Percentiles rank a stretch among this genome's conserved stretches.
phyloP scores from a whole-genome alignment of 73 alveolate genomes.

The Tetrahymena thermophila region DNA sequence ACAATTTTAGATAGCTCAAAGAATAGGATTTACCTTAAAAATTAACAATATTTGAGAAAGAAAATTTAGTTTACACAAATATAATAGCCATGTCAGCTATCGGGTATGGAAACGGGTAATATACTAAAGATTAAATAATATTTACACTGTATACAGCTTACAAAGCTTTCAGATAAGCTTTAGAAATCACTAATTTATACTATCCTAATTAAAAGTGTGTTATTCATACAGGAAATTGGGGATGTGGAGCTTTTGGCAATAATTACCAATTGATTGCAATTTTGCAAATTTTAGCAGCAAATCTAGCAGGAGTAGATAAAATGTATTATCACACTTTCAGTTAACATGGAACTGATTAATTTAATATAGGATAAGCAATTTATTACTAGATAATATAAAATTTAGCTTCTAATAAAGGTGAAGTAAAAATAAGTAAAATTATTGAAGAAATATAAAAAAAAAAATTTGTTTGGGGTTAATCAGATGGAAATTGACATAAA shows the following conservation, averaged over 20 bases:
- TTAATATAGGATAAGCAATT: neutral
- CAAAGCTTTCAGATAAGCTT: neutral
- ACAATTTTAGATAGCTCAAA: neutral
- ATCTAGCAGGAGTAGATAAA: neutral
- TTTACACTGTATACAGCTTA: neutral
- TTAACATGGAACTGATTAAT: neutral
- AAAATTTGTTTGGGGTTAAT: neutral
- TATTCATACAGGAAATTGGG: neutral
- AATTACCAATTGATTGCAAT: neutral
- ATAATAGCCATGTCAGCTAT: neutral
- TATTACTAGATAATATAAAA: neutral
- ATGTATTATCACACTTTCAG: neutral
- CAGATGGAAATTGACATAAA: neutral
- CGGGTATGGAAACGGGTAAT: neutral
- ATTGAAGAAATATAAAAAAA: neutral
- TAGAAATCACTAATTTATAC: neutral
- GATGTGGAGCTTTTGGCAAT: neutral
- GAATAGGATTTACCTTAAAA: neutral
- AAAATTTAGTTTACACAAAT: neutral
- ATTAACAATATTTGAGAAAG: neutral
- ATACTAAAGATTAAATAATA: neutral
- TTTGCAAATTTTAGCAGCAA: neutral
- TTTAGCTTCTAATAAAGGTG: neutral
- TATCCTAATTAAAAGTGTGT: neutral
- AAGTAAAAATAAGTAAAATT: neutral